Evolutionary conservation across 805 yeast genomes (phyloP).

Genomic region (Nematodospora valgi): DNA sequence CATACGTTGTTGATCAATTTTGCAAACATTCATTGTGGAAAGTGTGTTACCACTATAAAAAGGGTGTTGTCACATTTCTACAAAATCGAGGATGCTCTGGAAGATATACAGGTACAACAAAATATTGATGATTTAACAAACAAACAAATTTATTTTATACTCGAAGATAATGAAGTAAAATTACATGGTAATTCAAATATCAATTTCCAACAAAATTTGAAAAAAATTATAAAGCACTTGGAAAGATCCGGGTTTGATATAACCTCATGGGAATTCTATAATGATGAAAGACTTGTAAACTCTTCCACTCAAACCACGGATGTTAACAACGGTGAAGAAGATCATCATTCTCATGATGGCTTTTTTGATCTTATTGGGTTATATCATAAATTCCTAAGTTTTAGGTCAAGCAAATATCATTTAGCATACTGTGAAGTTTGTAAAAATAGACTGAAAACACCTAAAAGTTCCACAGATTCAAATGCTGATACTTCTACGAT

Average conservation of each 20-base stretch:
- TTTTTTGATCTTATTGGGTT: constrained; percentile 13
- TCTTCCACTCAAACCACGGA: constrained; percentile 19
- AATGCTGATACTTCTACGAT: constrained; percentile 16
- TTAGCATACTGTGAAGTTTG: constrained; percentile 42
- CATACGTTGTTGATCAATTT: constrained; percentile 20
- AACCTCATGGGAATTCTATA: constrained; percentile 28
- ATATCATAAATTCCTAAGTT: constrained; percentile 15
- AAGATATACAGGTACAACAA: constrained; percentile 3
- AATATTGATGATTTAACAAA: constrained; percentile 1
- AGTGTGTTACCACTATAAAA: constrained; percentile 43
- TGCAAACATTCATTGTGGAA: constrained; percentile 53
- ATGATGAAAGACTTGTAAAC: constrained; percentile 15
- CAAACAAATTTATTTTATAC: constrained; percentile 3
- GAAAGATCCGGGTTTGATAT: constrained; percentile 37
- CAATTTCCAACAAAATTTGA: constrained; percentile 12
- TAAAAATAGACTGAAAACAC: constrained; percentile 17
- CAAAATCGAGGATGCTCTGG: constrained; percentile 9
- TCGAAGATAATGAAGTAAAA: constrained; percentile 23
- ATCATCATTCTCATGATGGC: constrained; percentile 16
- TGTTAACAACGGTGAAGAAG: constrained; percentile 19
- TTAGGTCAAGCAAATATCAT: constrained; percentile 27
- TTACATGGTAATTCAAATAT: constrained; percentile 17
- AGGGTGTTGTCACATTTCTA: constrained; percentile 21
- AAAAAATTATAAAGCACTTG: constrained; percentile 22
- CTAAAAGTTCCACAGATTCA: constrained; percentile 7